Conservation (phyloP, 2,329 filamentous ascomycete genomes). For the Daldinia eschscholtzii region DNA sequence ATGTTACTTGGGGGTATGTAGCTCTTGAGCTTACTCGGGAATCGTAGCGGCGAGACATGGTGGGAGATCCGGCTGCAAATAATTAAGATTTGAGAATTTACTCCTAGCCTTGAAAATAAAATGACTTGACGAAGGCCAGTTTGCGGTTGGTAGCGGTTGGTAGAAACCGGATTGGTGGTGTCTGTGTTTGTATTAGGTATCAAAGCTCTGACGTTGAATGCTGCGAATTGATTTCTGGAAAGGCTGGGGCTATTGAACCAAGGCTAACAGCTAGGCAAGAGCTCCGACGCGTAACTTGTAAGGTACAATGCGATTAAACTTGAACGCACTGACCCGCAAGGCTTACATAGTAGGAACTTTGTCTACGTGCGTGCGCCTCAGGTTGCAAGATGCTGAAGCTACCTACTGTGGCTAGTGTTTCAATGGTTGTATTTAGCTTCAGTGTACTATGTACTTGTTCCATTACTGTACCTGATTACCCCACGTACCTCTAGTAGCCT, state of each 20-base stretch:
- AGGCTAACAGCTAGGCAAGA: constrained; percentile 51
- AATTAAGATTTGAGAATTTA: constrained; percentile 13
- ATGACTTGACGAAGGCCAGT: background rate
- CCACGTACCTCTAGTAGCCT: background rate
- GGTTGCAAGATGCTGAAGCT: background rate
- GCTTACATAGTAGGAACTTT: constrained; percentile 9
- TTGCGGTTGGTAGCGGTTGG: background rate
- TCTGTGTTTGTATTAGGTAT: constrained; percentile 14
- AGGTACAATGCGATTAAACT: constrained; percentile 29
- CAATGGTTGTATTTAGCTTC: too few relatives aligned
- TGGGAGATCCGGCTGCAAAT: constrained; percentile 50
- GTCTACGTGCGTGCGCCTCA: constrained; percentile 2
- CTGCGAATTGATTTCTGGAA: constrained; percentile 39
- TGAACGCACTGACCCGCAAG: constrained; percentile 1
- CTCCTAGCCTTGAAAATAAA: constrained; percentile 12
- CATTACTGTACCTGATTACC: background rate
- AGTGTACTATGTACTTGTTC: background rate
- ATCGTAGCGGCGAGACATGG: constrained; percentile 97
- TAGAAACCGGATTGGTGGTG: constrained; percentile 13
- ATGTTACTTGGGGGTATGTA: constrained; percentile 41
- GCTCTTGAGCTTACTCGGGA: constrained; percentile 77
- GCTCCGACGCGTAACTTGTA: constrained; percentile 49
- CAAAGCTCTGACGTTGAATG: constrained; percentile 9
- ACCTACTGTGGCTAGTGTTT: constrained; percentile 13
- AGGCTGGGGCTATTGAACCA: constrained; percentile 42